Evolutionary conservation across 176 grass and related monocot genomes (phyloP).

Genomic region (Ensete ventricosum): DNA sequence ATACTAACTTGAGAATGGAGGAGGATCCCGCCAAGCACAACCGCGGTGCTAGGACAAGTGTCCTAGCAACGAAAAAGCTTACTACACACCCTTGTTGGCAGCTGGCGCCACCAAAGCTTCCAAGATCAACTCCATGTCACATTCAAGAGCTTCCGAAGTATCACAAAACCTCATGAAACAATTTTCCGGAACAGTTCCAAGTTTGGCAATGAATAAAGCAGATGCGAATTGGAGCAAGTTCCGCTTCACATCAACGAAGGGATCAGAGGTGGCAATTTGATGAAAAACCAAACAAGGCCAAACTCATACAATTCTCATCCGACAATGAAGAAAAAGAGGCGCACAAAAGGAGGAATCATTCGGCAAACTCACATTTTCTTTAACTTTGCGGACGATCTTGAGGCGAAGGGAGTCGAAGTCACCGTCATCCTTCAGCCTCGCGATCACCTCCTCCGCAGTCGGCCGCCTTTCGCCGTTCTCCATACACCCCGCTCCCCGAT

Average conservation of each 20-base stretch:
- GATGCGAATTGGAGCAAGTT: background rate
- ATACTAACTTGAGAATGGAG: too few relatives aligned
- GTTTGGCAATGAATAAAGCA: too few relatives aligned
- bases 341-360: background rate
- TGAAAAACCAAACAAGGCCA: background rate
- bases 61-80: too few relatives aligned
- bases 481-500: background rate
- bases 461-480: constrained; percentile 14
- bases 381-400: constrained; percentile 54
- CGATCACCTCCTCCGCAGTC: constrained; percentile 44
- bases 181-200: background rate
- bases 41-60: too few relatives aligned
- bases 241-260: background rate
- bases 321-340: constrained; percentile 1
- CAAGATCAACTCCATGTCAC: background rate
- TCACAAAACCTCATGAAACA: background rate
- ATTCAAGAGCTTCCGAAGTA: background rate
- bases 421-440: constrained; percentile 54
- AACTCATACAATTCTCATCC: background rate
- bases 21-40: too few relatives aligned
- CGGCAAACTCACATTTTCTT: constrained; percentile 42
- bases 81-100: too few relatives aligned
- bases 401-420: constrained; percentile 55
- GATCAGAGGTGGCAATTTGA: too few relatives aligned
- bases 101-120: too few relatives aligned